Base-by-base conservation (phyloP, 106 monocot genomes). In the Dendrobium chrysotoxum region DNA sequence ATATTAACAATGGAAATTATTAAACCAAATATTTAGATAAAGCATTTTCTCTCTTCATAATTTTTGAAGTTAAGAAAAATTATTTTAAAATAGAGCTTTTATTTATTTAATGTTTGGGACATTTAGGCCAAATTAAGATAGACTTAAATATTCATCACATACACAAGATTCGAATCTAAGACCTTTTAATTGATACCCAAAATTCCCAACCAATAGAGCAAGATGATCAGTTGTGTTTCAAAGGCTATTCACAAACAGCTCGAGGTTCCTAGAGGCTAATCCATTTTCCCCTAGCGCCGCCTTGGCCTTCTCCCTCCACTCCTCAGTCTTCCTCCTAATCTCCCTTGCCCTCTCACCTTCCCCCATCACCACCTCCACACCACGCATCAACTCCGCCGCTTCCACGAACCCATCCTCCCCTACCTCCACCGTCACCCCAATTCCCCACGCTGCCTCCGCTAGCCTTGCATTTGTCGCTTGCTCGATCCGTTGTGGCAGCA, bases 291-390 rank as follows among this genome's bases (percentile, higher is more conserved):
- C 10, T 12, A 75, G 40, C 26, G 81, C 84, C 66, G 79, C 74
- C 18, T 16, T 18, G 0, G 72, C 87, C 58, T 28, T 81, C 40
- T 84, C 53, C 81, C 20, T 81, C 87, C 87, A 87, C 18, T 20
- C 20, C 40, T 45, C 42, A 4, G 53, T 81, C 30, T 57, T 84
- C 45, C 23, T 71, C 38, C 84, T 46, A 5, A 87, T 81, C 10
- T 65, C 65, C 17, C 0, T 16, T n/a, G 55, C 55, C 10, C 26
- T 8, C n/a, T 26, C 75, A 39, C 44, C 77, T 54, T 15, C 72
- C 38, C 78, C 82, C 79, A 79, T 38, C 77, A 65, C 66, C 45
- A 78, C 5, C 76, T 65, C 54, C 26, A 45, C 5, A 21, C 81
- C 47, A 57, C 71, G 47, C 46, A 17, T 28, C 25, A 76, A 16